A percentile compares a stretch with the other conserved stretches of the same genome.
Conservation (phyloP, 495 filamentous ascomycete species). For the Aspergillus sclerotioniger region DNA sequence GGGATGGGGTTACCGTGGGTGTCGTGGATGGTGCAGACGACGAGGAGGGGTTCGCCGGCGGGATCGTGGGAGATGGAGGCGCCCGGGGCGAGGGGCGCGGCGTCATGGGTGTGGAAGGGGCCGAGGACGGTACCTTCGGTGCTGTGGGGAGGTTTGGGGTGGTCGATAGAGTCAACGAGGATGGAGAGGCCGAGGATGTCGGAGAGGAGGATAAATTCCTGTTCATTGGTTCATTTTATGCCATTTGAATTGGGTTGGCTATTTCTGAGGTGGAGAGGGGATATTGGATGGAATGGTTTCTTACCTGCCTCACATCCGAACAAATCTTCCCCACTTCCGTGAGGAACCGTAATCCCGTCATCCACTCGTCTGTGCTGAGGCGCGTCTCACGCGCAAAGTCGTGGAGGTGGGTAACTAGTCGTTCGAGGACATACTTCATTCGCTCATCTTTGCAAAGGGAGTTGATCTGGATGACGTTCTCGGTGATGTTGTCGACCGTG, state of each 20-base stretch:
- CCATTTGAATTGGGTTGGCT: neutral
- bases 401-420: constrained; percentile 76
- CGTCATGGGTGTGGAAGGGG: constrained; percentile 93
- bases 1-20: constrained; percentile 62
- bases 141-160: constrained; percentile 71
- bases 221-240: neutral
- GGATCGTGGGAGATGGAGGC: constrained; percentile 67
- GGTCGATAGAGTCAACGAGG: constrained; percentile 87
- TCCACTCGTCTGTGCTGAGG: constrained; percentile 78
- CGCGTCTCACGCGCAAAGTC: constrained; percentile 81
- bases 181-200: constrained; percentile 88
- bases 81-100: constrained; percentile 62
- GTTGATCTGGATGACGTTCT: constrained; percentile 72
- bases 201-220: constrained; percentile 95
- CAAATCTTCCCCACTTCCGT: constrained; percentile 72
- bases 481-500: constrained; percentile 80
- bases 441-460: constrained; percentile 64
- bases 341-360: constrained; percentile 67
- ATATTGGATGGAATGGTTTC: neutral
- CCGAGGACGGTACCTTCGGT: constrained; percentile 91
- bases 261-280: neutral
- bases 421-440: constrained; percentile 68
- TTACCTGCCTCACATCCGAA: constrained; percentile 65
- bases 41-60: constrained; percentile 60
- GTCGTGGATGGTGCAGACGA: constrained; percentile 74